Evolutionary conservation across 345 rosid species (phyloP).

Genomic region (Pistacia vera): DNA sequence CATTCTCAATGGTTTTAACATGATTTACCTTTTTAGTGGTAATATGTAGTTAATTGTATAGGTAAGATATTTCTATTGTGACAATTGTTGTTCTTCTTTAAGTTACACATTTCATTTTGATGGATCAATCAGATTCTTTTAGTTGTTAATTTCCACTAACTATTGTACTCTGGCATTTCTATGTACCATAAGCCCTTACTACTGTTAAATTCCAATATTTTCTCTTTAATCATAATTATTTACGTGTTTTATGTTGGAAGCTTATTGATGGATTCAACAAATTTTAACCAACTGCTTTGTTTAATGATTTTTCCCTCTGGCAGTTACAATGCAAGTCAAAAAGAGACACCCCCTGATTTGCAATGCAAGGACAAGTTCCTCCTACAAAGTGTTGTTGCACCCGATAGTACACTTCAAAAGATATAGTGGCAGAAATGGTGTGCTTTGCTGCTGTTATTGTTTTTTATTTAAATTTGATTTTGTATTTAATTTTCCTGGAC

Average conservation of each 20-base stretch:
- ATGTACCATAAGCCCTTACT: not conserved
- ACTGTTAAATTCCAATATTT: not conserved
- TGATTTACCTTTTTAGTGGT: too few species aligned
- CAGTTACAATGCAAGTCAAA: constrained; percentile 93
- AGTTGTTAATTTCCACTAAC: not conserved
- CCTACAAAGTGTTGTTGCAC: constrained; percentile 66
- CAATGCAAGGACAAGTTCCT: constrained; percentile 94
- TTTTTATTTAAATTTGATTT: not conserved
- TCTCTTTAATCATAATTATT: not conserved
- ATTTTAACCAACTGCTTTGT: not conserved
- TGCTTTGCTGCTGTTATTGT: not conserved
- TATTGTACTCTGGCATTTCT: not conserved
- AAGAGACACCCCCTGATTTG: constrained; percentile 79
- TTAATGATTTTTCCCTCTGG: not conserved
- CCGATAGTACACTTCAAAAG: constrained; percentile 62
- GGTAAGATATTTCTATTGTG: too few species aligned
- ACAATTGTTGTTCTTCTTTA: too few species aligned
- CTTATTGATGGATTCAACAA: not conserved
- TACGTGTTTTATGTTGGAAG: not conserved
- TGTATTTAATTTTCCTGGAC: not conserved
- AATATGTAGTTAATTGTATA: too few species aligned
- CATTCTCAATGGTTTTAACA: too few species aligned
- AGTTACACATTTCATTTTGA: too few species aligned
- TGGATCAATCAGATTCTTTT: too few species aligned
- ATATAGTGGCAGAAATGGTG: constrained; percentile 69